Base-by-base conservation (phyloP, 2,329 filamentous ascomycete genomes). In the Penicillium thymicola region DNA sequence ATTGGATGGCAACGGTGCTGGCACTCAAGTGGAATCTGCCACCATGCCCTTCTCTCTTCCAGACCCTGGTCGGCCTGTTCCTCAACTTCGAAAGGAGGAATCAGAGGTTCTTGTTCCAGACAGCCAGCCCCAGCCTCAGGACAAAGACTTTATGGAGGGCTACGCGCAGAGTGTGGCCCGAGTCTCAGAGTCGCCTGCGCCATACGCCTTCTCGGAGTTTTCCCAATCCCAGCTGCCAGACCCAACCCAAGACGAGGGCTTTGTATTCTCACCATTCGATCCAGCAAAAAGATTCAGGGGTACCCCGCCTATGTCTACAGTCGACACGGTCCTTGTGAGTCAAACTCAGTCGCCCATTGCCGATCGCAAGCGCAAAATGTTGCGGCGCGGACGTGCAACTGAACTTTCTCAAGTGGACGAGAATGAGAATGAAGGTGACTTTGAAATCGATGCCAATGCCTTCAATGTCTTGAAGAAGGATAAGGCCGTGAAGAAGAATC, bases 191-290 rank as follows among this genome's bases (percentile, higher is more conserved):
- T 74, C 72, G 4, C 70, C 73, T 43, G 68, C 67, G 25, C 63
- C 64, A 30, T 66, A 68, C 51, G 71, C 71, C 3, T 74, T 76
- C 46, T 89, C 87, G 0, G 88, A 92, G 65, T 72, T 82, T 21
- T 90, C 89, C 0, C 85, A 90, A 34, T 90, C 89, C 0, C 85
- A 90, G 30, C 78, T 88, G 48, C 80, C 90, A 5, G 88, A 92
- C 55, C 85, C 87, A 0, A 94, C 90, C 2, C 92, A 96, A 70
- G 92, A 96, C 70, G 81, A 77, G 18, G 92, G 91, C 0, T 90
- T 94, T 63, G 83, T 87, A 40, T 79, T 87, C 54, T 87, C 86
- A 55, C 89, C 89, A 1, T 90, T 90, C 42, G 80, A 90, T 47
- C 86, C 84, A 58, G 78, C 82, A 55, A 76, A 73, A 55, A 81